Evolutionary conservation across 768 basidiomycete species (phyloP).

Genomic region (Phaffia australis): DNA sequence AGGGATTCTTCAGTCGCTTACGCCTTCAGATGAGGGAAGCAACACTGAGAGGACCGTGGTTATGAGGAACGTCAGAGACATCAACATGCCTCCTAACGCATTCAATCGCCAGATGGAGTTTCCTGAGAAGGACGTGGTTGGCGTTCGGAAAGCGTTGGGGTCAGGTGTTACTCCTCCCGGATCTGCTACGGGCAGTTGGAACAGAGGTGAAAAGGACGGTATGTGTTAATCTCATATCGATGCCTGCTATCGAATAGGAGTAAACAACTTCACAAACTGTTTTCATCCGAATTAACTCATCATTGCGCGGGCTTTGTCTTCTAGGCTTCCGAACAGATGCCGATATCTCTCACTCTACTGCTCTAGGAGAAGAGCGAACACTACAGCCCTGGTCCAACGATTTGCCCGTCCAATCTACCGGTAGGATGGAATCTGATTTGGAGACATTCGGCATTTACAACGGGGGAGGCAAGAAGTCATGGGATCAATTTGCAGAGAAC

Average conservation of each 20-base stretch:
- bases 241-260: too few relatives aligned
- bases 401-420: constrained; percentile 8
- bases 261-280: too few relatives aligned
- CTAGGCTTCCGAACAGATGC: constrained; percentile 35
- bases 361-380: constrained; percentile 25
- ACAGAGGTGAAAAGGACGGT: constrained; percentile 4
- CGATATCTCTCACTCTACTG: constrained; percentile 32
- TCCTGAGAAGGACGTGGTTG: constrained; percentile 26
- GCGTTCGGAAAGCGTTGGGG: constrained; percentile 2
- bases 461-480: constrained; percentile 35
- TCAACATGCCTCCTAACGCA: constrained; percentile 6
- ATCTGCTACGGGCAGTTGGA: not conserved
- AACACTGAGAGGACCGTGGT: constrained; percentile 27
- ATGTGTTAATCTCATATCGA: not conserved
- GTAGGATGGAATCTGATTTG: not conserved
- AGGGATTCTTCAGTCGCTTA: constrained; percentile 30
- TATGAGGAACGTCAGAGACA: constrained; percentile 28
- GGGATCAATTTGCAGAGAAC: constrained; percentile 93
- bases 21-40: constrained; percentile 17
- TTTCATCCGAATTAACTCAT: not conserved
- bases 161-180: too few relatives aligned
- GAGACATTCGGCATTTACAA: constrained; percentile 13
- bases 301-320: not conserved
- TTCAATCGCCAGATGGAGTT: constrained; percentile 28
- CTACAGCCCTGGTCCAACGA: constrained; percentile 27